Conservation (phyloP, 352 stramenopile genomes). For the Pythium coloratum region DNA sequence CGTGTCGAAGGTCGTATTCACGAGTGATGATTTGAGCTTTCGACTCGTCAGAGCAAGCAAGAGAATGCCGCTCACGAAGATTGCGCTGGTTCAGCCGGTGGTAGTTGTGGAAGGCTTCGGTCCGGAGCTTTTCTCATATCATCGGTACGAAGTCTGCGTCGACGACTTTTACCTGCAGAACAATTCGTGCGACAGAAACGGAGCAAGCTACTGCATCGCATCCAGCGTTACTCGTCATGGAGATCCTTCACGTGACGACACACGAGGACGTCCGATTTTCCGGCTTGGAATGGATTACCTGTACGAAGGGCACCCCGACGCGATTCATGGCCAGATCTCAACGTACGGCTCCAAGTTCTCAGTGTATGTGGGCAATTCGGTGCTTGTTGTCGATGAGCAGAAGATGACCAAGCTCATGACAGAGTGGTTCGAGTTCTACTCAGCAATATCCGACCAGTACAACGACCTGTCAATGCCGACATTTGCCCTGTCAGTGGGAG, state of each 20-base stretch:
- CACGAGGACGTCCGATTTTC: constrained; percentile 30
- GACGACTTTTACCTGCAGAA: constrained; percentile 82
- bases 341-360: constrained; percentile 80
- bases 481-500: constrained; percentile 12
- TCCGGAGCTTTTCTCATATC: constrained; percentile 77
- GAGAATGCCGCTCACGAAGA: constrained; percentile 60
- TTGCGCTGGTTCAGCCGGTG: constrained; percentile 46
- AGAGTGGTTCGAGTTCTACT: constrained; percentile 65
- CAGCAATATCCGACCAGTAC: constrained; percentile 56
- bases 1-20: constrained; percentile 49
- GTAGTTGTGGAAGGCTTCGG: constrained; percentile 75
- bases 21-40: constrained; percentile 63
- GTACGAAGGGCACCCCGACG: constrained; percentile 64
- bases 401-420: constrained; percentile 63
- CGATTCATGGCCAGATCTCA: constrained; percentile 37
- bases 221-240: constrained; percentile 55
- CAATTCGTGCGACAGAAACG: constrained; percentile 36
- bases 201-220: constrained; percentile 66
- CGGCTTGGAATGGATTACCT: constrained; percentile 70
- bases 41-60: constrained; percentile 66
- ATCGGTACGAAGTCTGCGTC: constrained; percentile 69
- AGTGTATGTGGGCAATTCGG: constrained; percentile 59
- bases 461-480: constrained; percentile 1
- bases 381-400: constrained; percentile 70
- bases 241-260: constrained; percentile 17